phyloP scores from a whole-genome alignment of 1,284 basidiomycete genomes.

The Clitocybe nebularis region DNA sequence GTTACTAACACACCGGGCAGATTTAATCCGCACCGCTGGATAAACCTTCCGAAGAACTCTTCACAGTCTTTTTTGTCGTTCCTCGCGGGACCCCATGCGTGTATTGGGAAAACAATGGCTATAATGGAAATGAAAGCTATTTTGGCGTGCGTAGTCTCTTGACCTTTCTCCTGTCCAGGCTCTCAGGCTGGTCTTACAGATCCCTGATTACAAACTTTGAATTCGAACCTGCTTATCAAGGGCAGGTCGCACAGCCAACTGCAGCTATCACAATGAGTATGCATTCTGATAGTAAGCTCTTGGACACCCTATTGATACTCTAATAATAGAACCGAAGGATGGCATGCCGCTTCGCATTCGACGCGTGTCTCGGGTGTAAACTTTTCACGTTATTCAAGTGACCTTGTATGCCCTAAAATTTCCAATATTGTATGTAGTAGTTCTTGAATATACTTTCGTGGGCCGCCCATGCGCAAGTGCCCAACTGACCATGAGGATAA shows the following conservation, averaged over 20 bases:
- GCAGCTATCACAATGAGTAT: conserved; percentile 43
- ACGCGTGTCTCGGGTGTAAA: too few species aligned
- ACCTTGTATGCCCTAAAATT: too few species aligned
- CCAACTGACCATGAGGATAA: too few species aligned
- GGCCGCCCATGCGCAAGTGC: too few species aligned
- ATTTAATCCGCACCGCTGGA: conserved; percentile 41
- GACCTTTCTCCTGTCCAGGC: neutral
- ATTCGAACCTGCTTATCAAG: conserved; percentile 36
- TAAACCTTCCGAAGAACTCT: conserved; percentile 33
- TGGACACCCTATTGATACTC: too few species aligned
- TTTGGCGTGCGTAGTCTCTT: conserved; percentile 28
- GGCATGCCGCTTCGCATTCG: conserved; percentile 29
- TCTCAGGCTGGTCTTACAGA: conserved; percentile 16
- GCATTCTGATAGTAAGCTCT: too few species aligned
- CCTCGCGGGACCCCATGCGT: conserved; percentile 43
- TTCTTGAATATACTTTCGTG: too few species aligned
- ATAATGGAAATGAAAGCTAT: conserved; percentile 51
- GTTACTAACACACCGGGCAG: conserved; percentile 18
- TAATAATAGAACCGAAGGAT: conserved; percentile 27
- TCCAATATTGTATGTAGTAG: too few species aligned
- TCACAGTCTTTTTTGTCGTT: conserved; percentile 37
- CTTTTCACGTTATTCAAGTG: too few species aligned
- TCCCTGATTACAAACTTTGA: conserved; percentile 37
- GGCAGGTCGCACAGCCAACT: conserved; percentile 34
- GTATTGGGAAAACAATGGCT: conserved; percentile 50